Base-by-base conservation (phyloP, 2,329 filamentous ascomycete species). In the Didymella lethalis region DNA sequence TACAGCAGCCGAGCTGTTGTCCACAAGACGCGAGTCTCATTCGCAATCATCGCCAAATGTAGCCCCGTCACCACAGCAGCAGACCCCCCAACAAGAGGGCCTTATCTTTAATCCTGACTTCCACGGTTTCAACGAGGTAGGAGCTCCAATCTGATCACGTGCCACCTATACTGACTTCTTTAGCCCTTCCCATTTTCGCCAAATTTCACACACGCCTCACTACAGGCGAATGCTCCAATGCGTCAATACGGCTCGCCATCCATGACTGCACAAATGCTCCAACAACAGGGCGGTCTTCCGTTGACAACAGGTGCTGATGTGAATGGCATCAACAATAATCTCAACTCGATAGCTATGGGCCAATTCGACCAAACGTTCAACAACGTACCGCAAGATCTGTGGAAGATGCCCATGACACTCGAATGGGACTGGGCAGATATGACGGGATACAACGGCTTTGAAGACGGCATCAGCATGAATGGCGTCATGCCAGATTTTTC, bases 391-490 rank as follows among this genome's bases (percentile, higher is more conserved):
- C 92, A 94, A 69, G 95, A 98, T 78, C 79, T 98, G 26, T 99
- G 95, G 88, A 90, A 94, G 75, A 89, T 98, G 86, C 93, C 94
- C 1, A 96, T 97, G 89, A 96, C 92, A 2, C 84, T 98, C 23
- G 94, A 98, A 74, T 97, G 93, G 93, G 92, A 90, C 65, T 91
- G 88, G 88, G 86, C 80, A 2, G 82, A 84, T 49, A 78, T 81
- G 77, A 77, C 75, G 5, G 68, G 75, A 1, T 75, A 72, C 32
- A 64, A 64, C 1, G 73, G 71, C 2, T 76, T 73, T 28, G 75
- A 77, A 51, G 75, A 77, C 25, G 72, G 75, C 3, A 77, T 77
- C 25, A 70, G 68, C 18, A 77, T 77, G 74, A 77, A 75, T 43
- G 75, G 75, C 10, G 75, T 77, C 1, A 59, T 77, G 50, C 72